Evolutionary conservation across 169 alveolate genomes (phyloP).

Genomic region (Cryptosporidium sp.): DNA sequence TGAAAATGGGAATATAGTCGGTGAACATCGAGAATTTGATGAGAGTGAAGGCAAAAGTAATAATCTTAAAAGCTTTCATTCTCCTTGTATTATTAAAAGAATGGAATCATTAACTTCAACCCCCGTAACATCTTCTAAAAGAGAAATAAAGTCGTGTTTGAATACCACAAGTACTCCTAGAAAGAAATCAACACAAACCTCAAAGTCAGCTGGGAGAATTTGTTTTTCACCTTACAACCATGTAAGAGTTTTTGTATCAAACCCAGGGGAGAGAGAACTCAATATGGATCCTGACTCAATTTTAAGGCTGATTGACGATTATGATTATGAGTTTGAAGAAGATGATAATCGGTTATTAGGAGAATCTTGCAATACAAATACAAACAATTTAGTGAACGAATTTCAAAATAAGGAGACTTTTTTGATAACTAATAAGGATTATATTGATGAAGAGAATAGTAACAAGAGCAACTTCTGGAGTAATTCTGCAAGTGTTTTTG

Average conservation of each 20-base stretch:
- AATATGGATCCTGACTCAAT: constrained; percentile 55
- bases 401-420: not conserved
- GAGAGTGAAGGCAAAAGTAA: not conserved
- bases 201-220: constrained; percentile 67
- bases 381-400: not conserved
- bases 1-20: not conserved
- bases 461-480: constrained; percentile 8
- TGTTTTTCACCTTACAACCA: constrained; percentile 73
- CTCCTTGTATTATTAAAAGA: constrained; percentile 29
- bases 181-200: constrained; percentile 1
- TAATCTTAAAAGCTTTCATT: constrained; percentile 23
- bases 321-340: constrained; percentile 23
- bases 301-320: constrained; percentile 21
- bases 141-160: constrained; percentile 15
- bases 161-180: constrained; percentile 15
- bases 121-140: not conserved
- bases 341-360: not conserved
- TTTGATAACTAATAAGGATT: not conserved
- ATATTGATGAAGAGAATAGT: not conserved
- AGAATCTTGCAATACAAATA: not conserved
- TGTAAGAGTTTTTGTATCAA: constrained; percentile 58
- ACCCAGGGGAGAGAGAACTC: constrained; percentile 67
- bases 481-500: not conserved
- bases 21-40: not conserved
- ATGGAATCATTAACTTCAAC: constrained; percentile 25